Evolutionary conservation across 805 yeast genomes (phyloP), one percentile per base, ranked within the genome.

Genomic region (Candida broadrunensis): DNA sequence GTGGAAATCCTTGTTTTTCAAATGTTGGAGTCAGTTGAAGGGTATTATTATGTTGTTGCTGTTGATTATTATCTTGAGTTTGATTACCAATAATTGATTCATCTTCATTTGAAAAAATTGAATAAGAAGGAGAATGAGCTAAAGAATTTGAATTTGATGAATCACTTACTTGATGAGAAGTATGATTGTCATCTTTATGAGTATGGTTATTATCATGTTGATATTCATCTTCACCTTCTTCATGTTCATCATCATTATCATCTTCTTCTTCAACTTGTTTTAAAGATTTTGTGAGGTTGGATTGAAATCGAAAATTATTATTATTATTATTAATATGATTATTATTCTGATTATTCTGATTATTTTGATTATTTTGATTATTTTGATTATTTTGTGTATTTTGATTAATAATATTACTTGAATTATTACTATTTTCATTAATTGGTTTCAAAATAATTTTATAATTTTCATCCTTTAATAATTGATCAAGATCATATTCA

Each of bases 61-160:
- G 32, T 29, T n/a, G 35, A 5, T 32, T 23, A 5, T 18, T 23
- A 17, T 32, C 24, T 8, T 4, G 7, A 15, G n/a, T 7, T 7
- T 25, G 12, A 25, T 25, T 25, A 5, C n/a, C 40, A 25, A 13
- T 25, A 7, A 25, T 25, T 9, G 29, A 25, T 7, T 25, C 41
- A 19, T 44, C 54, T 7, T 54, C 58, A 41, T 55, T 48, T 23
- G 63, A 58, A 36, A 59, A 54, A 21, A 57, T 49, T 27, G 59
- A 52, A 42, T 50, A 51, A 23, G 56, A 46, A 14, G 66, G 63
- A 41, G 32, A 29, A 29, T 29, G 32, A 29, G 32, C 17, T 5
- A 29, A 8, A 14, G 32, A 29, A 15, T n/a, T 29, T 17, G 23
- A 20, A 32, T 32, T 20, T 4, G 24, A 32, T n/a, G 15, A 24